Conservation (phyloP, 306 rosid genomes). For the Crataegus laevigata region DNA sequence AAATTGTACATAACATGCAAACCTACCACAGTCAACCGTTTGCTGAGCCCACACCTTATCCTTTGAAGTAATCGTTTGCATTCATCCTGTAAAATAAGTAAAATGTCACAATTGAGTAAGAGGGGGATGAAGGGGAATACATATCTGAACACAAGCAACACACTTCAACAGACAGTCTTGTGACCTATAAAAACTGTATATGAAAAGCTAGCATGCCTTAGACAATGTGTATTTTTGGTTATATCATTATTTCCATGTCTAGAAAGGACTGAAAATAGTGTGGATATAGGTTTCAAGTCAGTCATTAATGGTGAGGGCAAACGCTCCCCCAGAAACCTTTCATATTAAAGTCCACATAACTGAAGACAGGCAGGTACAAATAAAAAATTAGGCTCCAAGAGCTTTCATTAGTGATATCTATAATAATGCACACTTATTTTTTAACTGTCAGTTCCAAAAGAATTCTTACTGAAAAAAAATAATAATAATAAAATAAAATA, state of each 20-base stretch:
- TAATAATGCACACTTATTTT: not conserved
- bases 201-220: not conserved
- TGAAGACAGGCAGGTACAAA: not conserved
- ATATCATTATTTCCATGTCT: not conserved
- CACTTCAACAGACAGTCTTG: not conserved
- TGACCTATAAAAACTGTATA: not conserved
- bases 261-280: not conserved
- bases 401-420: not conserved
- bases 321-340: not conserved
- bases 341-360: not conserved
- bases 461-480: not conserved
- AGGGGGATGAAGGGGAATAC: not conserved
- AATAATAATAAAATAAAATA: too few species aligned
- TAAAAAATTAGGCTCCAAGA: not conserved
- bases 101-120: slow-evolving; percentile 12
- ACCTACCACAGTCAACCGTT: slow-evolving; percentile 79
- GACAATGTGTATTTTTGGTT: not conserved
- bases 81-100: slow-evolving; percentile 57
- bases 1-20: slow-evolving; percentile 21
- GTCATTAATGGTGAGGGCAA: not conserved
- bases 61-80: slow-evolving; percentile 73
- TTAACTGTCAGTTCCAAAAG: not conserved
- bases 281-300: not conserved
- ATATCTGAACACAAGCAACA: not conserved
- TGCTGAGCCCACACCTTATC: slow-evolving; percentile 68